Evolutionary conservation across 805 yeast species (phyloP).

Genomic region (Sungouiozyma ichnusensis): DNA sequence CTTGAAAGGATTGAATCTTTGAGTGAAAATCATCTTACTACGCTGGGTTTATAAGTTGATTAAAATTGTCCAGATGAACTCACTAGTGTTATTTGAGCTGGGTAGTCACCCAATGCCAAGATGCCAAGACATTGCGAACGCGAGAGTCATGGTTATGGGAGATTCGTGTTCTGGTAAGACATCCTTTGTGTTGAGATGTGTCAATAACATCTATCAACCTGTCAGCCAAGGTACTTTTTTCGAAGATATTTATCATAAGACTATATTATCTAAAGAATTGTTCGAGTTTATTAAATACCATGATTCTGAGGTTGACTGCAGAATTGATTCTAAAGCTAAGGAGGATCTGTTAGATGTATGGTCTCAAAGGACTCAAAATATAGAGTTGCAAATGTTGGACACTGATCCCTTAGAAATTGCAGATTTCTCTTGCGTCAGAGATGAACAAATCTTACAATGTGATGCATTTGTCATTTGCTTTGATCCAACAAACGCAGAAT

Average conservation of each 20-base stretch:
- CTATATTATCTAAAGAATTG: conserved; percentile 1
- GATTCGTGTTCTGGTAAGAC: conserved; percentile 19
- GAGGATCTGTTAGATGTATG: background rate
- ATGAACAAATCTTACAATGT: conserved; percentile 20
- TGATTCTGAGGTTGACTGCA: background rate
- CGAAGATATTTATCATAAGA: conserved; percentile 15
- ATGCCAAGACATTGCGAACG: conserved; percentile 11
- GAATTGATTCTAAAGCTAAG: background rate
- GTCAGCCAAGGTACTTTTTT: conserved; percentile 2
- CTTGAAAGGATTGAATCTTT: no score
- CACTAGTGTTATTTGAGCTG: conserved; percentile 7
- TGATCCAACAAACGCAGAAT: conserved; percentile 14
- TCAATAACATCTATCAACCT: conserved; percentile 8
- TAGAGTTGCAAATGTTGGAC: conserved; percentile 19
- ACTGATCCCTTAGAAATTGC: conserved; percentile 14
- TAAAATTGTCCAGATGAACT: no score
- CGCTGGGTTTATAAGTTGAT: no score
- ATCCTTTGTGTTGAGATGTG: conserved; percentile 16
- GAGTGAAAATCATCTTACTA: no score
- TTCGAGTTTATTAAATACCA: background rate
- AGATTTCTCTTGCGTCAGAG: conserved; percentile 15
- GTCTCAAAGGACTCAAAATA: conserved; percentile 2
- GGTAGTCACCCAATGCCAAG: conserved; percentile 8
- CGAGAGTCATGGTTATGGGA: conserved; percentile 21
- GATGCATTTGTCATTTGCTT: conserved; percentile 24